These are phyloP conservation scores for Zopfochytrium polystomum DNA, from an alignment of 371 early-diverging fungal species.

Conservation along the genomic window DNA sequence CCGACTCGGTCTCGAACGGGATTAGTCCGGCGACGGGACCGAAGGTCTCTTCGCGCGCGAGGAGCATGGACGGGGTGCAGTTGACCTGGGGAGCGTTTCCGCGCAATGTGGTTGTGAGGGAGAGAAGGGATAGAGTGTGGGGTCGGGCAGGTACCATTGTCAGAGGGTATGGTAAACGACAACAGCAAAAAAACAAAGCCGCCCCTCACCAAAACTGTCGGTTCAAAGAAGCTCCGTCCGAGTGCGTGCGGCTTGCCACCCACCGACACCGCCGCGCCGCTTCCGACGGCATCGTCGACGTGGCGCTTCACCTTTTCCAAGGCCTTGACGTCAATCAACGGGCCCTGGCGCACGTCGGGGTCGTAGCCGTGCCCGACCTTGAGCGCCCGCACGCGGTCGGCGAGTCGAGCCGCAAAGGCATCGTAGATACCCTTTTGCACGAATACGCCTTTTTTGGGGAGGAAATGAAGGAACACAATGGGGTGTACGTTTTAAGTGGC, in stretches of 20 bases:
- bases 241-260: too few relatives aligned
- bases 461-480: too few relatives aligned
- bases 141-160: too few relatives aligned
- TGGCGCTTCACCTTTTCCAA: constrained; percentile 66
- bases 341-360: constrained; percentile 63
- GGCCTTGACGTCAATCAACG: constrained; percentile 68
- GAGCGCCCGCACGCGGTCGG: constrained; percentile 37
- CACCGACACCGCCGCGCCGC: constrained; percentile 46
- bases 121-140: too few relatives aligned
- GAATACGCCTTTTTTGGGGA: too few relatives aligned
- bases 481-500: too few relatives aligned
- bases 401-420: constrained; percentile 55
- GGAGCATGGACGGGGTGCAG: constrained; percentile 60
- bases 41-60: constrained; percentile 88
- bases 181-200: too few relatives aligned
- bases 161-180: too few relatives aligned
- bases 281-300: constrained; percentile 63
- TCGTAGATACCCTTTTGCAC: constrained; percentile 75
- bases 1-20: constrained; percentile 40
- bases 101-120: too few relatives aligned
- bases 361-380: constrained; percentile 74
- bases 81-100: too few relatives aligned
- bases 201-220: too few relatives aligned
- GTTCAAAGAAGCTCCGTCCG: too few relatives aligned
- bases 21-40: constrained; percentile 81